Percentiles rank a stretch among this genome's conserved stretches.
These are phyloP conservation scores for Asterella californica DNA, from an alignment of 225 moss, liverwort and hornwort genomes.

Conservation along the genomic window DNA sequence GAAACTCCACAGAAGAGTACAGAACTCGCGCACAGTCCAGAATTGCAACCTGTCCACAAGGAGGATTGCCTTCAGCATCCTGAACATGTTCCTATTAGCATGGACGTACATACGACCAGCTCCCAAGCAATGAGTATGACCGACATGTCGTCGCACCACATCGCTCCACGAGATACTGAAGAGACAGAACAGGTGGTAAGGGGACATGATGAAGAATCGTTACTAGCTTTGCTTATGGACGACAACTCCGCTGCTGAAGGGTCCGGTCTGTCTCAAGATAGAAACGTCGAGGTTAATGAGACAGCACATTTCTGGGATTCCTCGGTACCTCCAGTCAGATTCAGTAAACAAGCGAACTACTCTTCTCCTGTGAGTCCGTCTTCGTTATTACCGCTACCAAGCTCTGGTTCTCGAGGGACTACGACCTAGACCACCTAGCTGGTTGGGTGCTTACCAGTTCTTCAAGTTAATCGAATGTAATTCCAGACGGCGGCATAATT, in stretches of 20 bases:
- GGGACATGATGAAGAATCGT: conserved; percentile 79
- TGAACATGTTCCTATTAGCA: conserved; percentile 17
- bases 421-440: background rate
- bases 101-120: conserved; percentile 12
- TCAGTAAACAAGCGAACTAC: conserved; percentile 55
- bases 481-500: background rate
- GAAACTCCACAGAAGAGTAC: conserved; percentile 8
- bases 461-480: background rate
- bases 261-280: conserved; percentile 40
- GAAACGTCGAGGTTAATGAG: conserved; percentile 17
- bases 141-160: conserved; percentile 27
- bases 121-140: conserved; percentile 5
- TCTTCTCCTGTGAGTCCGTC: conserved; percentile 60
- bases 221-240: conserved; percentile 80
- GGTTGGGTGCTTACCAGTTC: background rate
- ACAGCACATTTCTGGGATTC: conserved; percentile 40
- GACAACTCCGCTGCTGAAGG: conserved; percentile 44
- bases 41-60: conserved; percentile 13
- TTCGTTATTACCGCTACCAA: background rate
- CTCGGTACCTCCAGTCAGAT: conserved; percentile 33
- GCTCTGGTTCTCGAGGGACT: background rate
- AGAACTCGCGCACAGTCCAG: conserved; percentile 10
- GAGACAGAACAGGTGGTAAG: conserved; percentile 33
- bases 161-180: conserved; percentile 12
- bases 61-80: conserved; percentile 13